phyloP scores from a whole-genome alignment of 306 rosid species.

The barrel medic (Medicago truncatula) region MtrunA17r5.0-ANR NC_053049.1:10052001-10052500 shows the following conservation, averaged over 20 bases:
- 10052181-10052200: neutral
- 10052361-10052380: too few relatives aligned
- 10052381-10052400: too few relatives aligned
- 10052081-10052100: neutral
- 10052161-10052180: neutral
- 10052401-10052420: too few relatives aligned
- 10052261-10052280: neutral
- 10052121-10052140: neutral
- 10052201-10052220: neutral
- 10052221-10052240: neutral
- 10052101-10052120: neutral
- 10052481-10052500: too few relatives aligned
- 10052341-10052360: too few relatives aligned
- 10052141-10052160: neutral
- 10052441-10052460: too few relatives aligned
- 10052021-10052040: neutral
- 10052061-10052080: neutral
- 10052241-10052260: neutral
- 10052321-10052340: neutral
- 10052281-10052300: too few relatives aligned
- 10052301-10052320: too few relatives aligned
- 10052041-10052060: conserved; percentile 12
- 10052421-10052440: neutral
- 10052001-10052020: conserved; percentile 4
- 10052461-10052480: too few relatives aligned